Evolutionary conservation across 2,329 filamentous ascomycete species (phyloP), one percentile per base, ranked within the genome.

Genomic region (Paraconiothyrium brasiliense): DNA sequence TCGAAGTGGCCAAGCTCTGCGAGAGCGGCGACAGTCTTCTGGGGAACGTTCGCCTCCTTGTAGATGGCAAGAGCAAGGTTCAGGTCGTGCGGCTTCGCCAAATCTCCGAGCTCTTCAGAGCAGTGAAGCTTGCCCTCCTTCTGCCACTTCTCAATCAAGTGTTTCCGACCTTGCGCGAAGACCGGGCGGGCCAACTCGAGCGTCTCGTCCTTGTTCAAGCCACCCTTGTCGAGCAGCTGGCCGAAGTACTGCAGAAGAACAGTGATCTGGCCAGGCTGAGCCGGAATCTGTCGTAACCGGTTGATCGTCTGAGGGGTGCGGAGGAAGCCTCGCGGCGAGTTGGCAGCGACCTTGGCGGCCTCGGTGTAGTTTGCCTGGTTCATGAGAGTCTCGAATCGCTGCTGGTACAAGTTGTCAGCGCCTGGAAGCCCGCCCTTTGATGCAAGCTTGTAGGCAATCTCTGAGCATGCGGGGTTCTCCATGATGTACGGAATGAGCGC

Each of bases 241-340:
- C 95, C 95, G 71, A 99, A 99, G 82, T 99, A 99, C 78, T 98
- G 95, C 57, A 99, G 85, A 62, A 97, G 97, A 70, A 93, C 90
- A 1, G 95, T 97, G 82, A 99, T 92, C 78, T 96, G 92, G 48
- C 93, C 92, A 37, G 90, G 90, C 69, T 92, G 88, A 64, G 90
- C 87, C 14, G 93, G 92, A 16, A 96, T 85, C 59, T 87, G 88
- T 87, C 98, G 98, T 84, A 99, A 96, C 71, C 92, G 90, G 81
- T 97, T 94, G 77, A 99, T 98, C 7, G 95, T 99, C 75, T 97
- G 92, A 24, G 92, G 86, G 2, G 94, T 98, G 68, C 95, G 92
- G 58, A 99, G 85, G 84, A 99, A 99, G 51, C 95, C 95, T 61
- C 94, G 90, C 3, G 95, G 95, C 2, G 95, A 99, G 84, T 96